Evolutionary conservation across 1,284 basidiomycete genomes (phyloP).

Genomic region (Tylopilus sp.): DNA sequence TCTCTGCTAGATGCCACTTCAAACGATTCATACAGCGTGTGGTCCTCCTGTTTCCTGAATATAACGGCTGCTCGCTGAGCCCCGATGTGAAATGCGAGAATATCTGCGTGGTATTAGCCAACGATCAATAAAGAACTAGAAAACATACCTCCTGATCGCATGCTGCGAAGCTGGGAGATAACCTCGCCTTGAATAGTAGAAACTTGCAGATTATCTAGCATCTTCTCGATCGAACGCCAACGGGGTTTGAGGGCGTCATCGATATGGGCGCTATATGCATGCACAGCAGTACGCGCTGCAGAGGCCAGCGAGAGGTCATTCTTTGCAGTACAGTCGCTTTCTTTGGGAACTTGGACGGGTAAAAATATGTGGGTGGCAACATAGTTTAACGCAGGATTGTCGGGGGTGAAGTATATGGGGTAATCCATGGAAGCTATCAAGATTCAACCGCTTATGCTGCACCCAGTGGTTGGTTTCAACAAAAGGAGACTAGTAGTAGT

Average conservation of each 20-base stretch:
- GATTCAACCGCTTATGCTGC: too few relatives aligned
- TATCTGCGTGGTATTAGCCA: conserved; percentile 10
- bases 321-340: background rate
- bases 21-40: conserved; percentile 43
- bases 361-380: conserved; percentile 1
- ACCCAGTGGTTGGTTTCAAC: too few relatives aligned
- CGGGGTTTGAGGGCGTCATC: background rate
- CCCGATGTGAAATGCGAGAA: conserved; percentile 26
- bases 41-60: conserved; percentile 28
- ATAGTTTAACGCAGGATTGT: background rate
- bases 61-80: conserved; percentile 39
- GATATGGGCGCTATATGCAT: conserved; percentile 8
- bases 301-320: background rate
- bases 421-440: background rate
- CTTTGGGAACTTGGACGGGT: background rate
- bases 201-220: conserved; percentile 12
- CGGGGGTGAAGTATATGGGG: background rate
- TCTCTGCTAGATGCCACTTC: conserved; percentile 35
- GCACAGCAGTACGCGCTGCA: conserved; percentile 5
- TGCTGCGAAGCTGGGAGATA: conserved; percentile 10
- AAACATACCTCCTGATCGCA: conserved; percentile 19
- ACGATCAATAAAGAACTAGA: too few relatives aligned
- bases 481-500: too few relatives aligned
- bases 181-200: background rate
- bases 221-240: conserved; percentile 10